phyloP scores from a whole-genome alignment of 495 filamentous ascomycete genomes.

The Trypethelium eluteriae region DNA sequence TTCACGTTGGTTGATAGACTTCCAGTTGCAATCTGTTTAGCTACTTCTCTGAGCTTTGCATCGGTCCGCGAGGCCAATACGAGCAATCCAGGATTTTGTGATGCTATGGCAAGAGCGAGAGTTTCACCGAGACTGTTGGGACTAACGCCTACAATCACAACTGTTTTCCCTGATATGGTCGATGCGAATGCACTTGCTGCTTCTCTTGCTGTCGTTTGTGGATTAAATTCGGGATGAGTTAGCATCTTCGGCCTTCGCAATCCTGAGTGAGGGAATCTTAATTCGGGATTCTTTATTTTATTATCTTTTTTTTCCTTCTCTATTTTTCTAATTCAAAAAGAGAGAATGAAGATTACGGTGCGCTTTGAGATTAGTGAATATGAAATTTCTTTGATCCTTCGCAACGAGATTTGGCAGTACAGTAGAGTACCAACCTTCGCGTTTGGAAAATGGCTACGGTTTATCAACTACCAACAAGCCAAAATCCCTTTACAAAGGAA shows the following conservation, averaged over 20 bases:
- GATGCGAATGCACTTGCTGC: slow-evolving; percentile 26
- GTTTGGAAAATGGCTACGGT: too few relatives aligned
- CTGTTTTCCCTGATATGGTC: slow-evolving; percentile 24
- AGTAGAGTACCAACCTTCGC: too few relatives aligned
- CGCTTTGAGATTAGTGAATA: too few relatives aligned
- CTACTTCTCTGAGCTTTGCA: slow-evolving; percentile 44
- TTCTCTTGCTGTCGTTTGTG: slow-evolving; percentile 27
- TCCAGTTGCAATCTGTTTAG: slow-evolving; percentile 31
- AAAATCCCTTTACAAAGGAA: too few relatives aligned
- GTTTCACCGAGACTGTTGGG: slow-evolving; percentile 47
- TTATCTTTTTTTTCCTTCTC: too few relatives aligned
- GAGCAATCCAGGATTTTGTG: slow-evolving; percentile 43
- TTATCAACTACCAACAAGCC: too few relatives aligned
- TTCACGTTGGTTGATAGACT: slow-evolving; percentile 36
- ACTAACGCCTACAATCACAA: slow-evolving; percentile 39
- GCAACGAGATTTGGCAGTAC: too few relatives aligned
- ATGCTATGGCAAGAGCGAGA: slow-evolving; percentile 47
- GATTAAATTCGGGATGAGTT: slow-evolving; percentile 26
- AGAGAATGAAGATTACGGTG: too few relatives aligned
- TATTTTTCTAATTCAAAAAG: too few relatives aligned
- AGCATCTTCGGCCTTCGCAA: slow-evolving; percentile 7
- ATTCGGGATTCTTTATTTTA: too few relatives aligned
- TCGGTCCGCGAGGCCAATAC: slow-evolving; percentile 50
- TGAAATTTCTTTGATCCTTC: too few relatives aligned
- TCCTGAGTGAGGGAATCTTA: too few relatives aligned